Conservation (phyloP, 805 yeast species). For the Kregervanrija pseudodelftensis region DNA sequence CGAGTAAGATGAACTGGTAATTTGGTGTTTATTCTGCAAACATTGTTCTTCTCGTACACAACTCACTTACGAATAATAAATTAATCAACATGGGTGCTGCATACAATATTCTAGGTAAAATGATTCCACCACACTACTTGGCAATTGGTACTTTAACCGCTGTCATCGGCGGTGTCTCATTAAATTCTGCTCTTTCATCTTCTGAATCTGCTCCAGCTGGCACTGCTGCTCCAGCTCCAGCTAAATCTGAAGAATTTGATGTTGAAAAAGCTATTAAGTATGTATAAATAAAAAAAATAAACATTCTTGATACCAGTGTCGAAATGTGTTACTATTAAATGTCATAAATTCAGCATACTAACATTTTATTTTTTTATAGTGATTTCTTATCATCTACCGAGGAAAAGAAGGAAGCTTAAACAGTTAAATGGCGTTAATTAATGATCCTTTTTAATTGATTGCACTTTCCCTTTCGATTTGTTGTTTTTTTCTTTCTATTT, state of each 20-base stretch:
- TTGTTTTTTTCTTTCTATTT: too few species aligned
- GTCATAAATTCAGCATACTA: background rate
- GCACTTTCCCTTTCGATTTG: too few species aligned
- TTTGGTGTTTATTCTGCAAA: too few species aligned
- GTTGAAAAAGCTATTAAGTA: constrained; percentile 28
- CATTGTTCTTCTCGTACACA: too few species aligned
- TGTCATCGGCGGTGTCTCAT: constrained; percentile 44
- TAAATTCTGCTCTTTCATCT: constrained; percentile 15
- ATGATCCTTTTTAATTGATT: too few species aligned
- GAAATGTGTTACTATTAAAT: background rate
- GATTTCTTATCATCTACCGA: constrained; percentile 23
- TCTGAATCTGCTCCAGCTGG: constrained; percentile 56
- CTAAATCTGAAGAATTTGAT: constrained; percentile 21
- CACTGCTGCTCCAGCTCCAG: constrained; percentile 29
- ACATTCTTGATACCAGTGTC: background rate
- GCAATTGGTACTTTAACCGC: constrained; percentile 74
- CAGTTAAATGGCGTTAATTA: background rate
- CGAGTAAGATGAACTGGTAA: too few species aligned
- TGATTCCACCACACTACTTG: constrained; percentile 76
- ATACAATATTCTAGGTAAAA: constrained; percentile 77
- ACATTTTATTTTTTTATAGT: constrained; percentile 7
- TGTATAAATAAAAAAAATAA: constrained; percentile 12
- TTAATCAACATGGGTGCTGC: constrained; percentile 61
- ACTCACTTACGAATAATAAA: background rate
- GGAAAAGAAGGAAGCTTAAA: constrained; percentile 10